Evolutionary conservation across 2,329 filamentous ascomycete species (phyloP).

Genomic region (Stagonosporopsis rhizophila): DNA sequence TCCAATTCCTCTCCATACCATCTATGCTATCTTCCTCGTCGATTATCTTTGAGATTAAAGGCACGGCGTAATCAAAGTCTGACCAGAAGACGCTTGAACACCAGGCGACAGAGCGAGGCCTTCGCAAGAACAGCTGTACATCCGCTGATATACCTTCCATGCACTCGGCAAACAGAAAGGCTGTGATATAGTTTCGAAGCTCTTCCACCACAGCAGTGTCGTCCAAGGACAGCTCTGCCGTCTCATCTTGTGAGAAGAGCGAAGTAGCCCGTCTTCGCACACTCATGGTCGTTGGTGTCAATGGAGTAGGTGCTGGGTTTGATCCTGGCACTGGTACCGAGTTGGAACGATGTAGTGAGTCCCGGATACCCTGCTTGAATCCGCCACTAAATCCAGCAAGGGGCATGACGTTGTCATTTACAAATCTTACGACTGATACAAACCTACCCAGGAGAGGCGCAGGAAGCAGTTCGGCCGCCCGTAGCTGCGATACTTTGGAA

Average conservation of each 20-base stretch:
- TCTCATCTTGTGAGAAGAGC: background rate
- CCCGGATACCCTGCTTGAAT: slow-evolving; percentile 25
- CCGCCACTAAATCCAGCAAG: slow-evolving; percentile 30
- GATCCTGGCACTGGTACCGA: background rate
- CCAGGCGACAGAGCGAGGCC: slow-evolving; percentile 30
- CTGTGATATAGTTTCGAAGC: slow-evolving; percentile 30
- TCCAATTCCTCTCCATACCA: slow-evolving; percentile 23
- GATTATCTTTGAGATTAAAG: slow-evolving; percentile 32
- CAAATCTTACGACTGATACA: slow-evolving; percentile 26
- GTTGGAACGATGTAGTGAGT: slow-evolving; percentile 13
- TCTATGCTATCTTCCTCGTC: slow-evolving; percentile 16
- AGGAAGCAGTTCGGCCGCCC: slow-evolving; percentile 36
- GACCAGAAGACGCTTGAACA: slow-evolving; percentile 30
- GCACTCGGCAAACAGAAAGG: slow-evolving; percentile 36
- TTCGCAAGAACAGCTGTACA: slow-evolving; percentile 36
- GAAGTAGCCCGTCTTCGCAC: slow-evolving; percentile 8
- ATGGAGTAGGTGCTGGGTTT: slow-evolving; percentile 22
- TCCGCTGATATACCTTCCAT: slow-evolving; percentile 39
- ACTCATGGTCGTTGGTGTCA: slow-evolving; percentile 11
- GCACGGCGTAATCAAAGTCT: slow-evolving; percentile 36
- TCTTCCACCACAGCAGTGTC: slow-evolving; percentile 31
- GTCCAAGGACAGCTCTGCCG: slow-evolving; percentile 18
- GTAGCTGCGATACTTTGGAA: slow-evolving; percentile 28
- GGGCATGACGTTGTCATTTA: slow-evolving; percentile 35
- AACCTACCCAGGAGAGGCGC: slow-evolving; percentile 36